Conservation (phyloP, 352 stramenopile genomes). For the Pythium chondricola region DNA sequence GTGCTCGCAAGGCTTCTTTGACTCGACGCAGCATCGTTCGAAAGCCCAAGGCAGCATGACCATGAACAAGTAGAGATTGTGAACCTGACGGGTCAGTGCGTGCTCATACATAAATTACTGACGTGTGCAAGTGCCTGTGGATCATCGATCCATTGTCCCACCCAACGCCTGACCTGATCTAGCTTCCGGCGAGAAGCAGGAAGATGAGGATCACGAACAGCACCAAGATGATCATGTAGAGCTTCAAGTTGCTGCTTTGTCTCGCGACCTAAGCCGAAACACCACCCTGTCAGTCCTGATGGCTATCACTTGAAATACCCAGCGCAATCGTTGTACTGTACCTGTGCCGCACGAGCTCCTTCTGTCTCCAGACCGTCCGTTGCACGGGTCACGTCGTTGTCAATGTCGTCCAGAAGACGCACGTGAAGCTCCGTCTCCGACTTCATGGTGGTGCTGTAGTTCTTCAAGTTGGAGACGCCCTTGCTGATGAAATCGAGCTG, state of each 20-base stretch:
- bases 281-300: constrained; percentile 5
- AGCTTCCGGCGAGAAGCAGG: constrained; percentile 67
- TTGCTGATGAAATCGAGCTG: constrained; percentile 79
- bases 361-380: constrained; percentile 83
- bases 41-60: no score
- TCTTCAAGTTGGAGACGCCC: constrained; percentile 79
- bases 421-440: constrained; percentile 88
- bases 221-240: constrained; percentile 89
- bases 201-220: constrained; percentile 85
- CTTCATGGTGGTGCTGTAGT: constrained; percentile 83
- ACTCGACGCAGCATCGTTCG: no score
- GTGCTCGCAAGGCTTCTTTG: no score
- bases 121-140: no score
- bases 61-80: no score
- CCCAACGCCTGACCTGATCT: no score
- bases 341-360: constrained; percentile 61
- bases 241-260: constrained; percentile 92
- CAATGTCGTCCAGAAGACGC: constrained; percentile 84
- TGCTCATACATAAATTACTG: neutral
- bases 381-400: constrained; percentile 78
- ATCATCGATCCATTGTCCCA: no score
- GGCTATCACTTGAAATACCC: no score
- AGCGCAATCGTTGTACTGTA: no score
- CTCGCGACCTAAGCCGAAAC: constrained; percentile 90
- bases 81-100: no score